Percentiles rank a stretch among this genome's conserved stretches.
Conservation (phyloP, 345 rosid genomes). For the Stellera chamaejasme region DNA sequence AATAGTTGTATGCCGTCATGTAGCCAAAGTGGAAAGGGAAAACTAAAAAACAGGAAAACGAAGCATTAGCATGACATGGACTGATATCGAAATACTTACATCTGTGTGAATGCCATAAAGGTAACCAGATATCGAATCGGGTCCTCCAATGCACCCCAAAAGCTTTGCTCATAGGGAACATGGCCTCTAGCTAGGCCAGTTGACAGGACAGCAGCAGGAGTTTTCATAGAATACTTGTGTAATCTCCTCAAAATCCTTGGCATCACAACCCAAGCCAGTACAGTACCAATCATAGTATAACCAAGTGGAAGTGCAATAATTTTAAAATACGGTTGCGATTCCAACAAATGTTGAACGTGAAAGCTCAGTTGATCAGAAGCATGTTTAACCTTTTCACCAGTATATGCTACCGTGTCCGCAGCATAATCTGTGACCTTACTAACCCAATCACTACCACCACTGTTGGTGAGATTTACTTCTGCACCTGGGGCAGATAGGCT, state of each 20-base stretch:
- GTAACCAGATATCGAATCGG: constrained; percentile 73
- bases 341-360: constrained; percentile 48
- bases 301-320: constrained; percentile 51
- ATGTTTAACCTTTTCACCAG: constrained; percentile 53
- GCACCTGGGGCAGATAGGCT: constrained; percentile 32
- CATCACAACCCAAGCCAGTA: constrained; percentile 86
- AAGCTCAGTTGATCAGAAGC: constrained; percentile 49
- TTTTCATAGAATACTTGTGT: constrained; percentile 50
- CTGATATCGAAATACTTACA: constrained; percentile 33
- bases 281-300: constrained; percentile 43
- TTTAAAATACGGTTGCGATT: constrained; percentile 59
- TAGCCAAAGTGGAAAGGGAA: background rate
- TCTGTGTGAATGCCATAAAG: constrained; percentile 75
- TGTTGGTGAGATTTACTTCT: constrained; percentile 22
- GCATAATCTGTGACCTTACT: constrained; percentile 43
- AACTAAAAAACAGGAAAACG: background rate
- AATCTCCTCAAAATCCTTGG: constrained; percentile 68
- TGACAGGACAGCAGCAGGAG: constrained; percentile 44
- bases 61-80: background rate
- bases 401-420: constrained; percentile 32
- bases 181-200: constrained; percentile 25
- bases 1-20: constrained; percentile 4
- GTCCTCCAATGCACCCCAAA: constrained; percentile 91
- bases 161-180: constrained; percentile 70
- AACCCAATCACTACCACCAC: constrained; percentile 40